Conservation (phyloP, 148 eudicot species). For the Cornus suecica region DNA sequence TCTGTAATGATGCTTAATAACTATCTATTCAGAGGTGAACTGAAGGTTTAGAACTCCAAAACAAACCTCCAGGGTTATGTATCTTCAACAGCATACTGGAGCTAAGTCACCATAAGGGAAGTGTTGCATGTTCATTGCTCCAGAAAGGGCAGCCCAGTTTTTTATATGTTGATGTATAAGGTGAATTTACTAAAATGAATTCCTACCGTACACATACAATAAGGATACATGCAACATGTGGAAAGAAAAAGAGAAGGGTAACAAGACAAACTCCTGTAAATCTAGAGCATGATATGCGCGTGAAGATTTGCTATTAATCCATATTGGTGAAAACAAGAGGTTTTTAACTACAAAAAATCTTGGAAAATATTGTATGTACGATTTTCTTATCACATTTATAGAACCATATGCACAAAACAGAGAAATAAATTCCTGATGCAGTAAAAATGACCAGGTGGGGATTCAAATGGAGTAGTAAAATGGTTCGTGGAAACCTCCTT, state of each 20-base stretch:
- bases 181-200: not conserved
- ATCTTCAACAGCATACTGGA: not conserved
- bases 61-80: not conserved
- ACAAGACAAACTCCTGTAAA: not conserved
- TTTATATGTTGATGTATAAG: not conserved
- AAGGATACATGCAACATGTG: not conserved
- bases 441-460: not conserved
- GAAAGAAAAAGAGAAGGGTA: not conserved
- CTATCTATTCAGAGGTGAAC: not conserved
- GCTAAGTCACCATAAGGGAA: not conserved
- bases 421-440: not conserved
- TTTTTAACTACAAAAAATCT: not conserved
- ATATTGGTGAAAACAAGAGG: not conserved
- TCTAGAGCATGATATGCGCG: not conserved
- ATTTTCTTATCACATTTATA: not conserved
- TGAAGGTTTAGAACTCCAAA: not conserved
- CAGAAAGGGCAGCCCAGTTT: not conserved
- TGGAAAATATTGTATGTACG: not conserved
- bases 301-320: not conserved
- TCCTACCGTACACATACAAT: not conserved
- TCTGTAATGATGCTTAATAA: too few relatives aligned
- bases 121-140: not conserved
- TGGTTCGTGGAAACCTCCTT: not conserved
- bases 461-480: not conserved
- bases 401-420: not conserved